These are phyloP conservation scores for Aurantiochytrium sp. DNA, from an alignment of 108 stramenopile genomes.

Conservation along the genomic window DNA sequence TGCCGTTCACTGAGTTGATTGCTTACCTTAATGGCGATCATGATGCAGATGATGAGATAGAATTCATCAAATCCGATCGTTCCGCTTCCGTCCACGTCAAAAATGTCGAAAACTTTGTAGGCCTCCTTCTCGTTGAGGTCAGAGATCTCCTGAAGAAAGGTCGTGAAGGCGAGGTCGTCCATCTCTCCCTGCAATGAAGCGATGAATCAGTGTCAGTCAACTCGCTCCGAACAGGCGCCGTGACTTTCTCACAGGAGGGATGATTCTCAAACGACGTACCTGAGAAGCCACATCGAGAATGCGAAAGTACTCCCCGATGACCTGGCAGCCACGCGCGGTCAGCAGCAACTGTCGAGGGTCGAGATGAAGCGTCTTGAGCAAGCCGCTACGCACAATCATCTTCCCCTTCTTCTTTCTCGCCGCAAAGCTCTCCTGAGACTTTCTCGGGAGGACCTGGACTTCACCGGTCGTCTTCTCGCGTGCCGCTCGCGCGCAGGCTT, in stretches of 20 bases:
- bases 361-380: not conserved
- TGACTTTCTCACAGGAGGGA: too few relatives aligned
- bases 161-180: constrained; percentile 12
- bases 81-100: not conserved
- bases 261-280: too few relatives aligned
- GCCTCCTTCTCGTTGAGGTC: not conserved
- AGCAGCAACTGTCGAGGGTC: constrained; percentile 20
- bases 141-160: not conserved
- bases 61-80: constrained; percentile 17
- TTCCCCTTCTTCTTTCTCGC: not conserved
- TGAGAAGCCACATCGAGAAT: not conserved
- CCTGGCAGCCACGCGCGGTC: not conserved
- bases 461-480: too few relatives aligned
- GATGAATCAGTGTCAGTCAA: too few relatives aligned
- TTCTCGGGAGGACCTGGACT: too few relatives aligned
- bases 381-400: not conserved
- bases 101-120: constrained; percentile 15
- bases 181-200: not conserved
- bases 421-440: too few relatives aligned
- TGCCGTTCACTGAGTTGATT: too few relatives aligned
- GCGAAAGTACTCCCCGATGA: not conserved
- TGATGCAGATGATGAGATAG: not conserved
- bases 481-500: too few relatives aligned
- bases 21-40: constrained; percentile 7
- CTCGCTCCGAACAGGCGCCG: too few relatives aligned